Conservation (phyloP, 306 rosid genomes). For the Rubus idaeus region DNA sequence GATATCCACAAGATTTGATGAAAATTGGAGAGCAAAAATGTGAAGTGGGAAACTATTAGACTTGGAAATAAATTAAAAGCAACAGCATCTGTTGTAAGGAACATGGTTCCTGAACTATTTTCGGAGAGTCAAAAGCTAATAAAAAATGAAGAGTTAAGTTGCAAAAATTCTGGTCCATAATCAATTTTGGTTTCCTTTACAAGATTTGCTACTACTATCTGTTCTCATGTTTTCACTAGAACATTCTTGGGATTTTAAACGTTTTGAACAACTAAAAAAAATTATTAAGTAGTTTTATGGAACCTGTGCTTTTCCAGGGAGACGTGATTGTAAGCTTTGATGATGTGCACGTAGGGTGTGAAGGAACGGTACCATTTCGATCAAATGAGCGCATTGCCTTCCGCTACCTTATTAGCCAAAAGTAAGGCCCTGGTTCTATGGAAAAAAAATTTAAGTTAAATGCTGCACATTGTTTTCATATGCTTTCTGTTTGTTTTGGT, state of each 20-base stretch:
- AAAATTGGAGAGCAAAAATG: background rate
- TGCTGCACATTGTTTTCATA: background rate
- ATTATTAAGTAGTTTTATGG: slow-evolving; percentile 10
- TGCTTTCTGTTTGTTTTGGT: slow-evolving; percentile 9
- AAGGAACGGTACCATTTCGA: slow-evolving; percentile 95
- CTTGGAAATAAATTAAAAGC: background rate
- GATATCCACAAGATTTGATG: slow-evolving; percentile 1
- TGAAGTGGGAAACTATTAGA: slow-evolving; percentile 8
- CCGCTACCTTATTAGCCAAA: slow-evolving; percentile 91
- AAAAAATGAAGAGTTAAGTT: background rate
- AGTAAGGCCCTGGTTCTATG: slow-evolving; percentile 50
- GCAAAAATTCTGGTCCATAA: background rate
- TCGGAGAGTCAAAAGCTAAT: slow-evolving; percentile 13
- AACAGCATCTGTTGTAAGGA: slow-evolving; percentile 3
- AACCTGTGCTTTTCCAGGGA: slow-evolving; percentile 56
- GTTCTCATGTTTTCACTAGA: background rate
- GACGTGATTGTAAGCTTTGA: slow-evolving; percentile 96
- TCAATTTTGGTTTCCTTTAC: background rate
- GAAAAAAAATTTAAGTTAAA: slow-evolving; percentile 1
- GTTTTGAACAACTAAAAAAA: background rate
- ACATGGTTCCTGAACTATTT: slow-evolving; percentile 16
- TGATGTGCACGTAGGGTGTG: slow-evolving; percentile 76
- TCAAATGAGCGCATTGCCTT: slow-evolving; percentile 93
- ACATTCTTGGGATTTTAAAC: background rate
- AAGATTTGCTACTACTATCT: background rate